Base-by-base conservation (phyloP, 306 rosid species). In the Begonia fuchsioides region DNA sequence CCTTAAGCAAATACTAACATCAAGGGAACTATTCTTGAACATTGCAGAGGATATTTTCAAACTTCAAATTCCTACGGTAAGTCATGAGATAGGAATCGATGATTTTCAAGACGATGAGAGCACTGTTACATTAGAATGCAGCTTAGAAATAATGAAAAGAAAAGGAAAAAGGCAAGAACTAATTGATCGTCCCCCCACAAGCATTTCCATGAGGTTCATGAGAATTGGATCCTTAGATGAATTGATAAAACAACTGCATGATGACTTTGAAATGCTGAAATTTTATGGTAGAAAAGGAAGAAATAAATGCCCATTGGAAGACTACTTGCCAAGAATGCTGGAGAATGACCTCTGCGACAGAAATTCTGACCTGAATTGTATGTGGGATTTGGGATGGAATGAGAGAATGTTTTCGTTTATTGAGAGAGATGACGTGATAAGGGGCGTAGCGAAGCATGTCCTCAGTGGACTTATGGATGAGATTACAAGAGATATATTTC, bases 361-460 rank as follows among this genome's bases (percentile, higher is more conserved):
- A 59, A 68, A 72, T 52, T 73, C 86, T 40, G 86, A 84, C 51
- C 40, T 81, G 62, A 61, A 70, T 40, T 78, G 86, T n/a, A n/a
- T n/a, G n/a, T 84, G 97, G 97, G 95, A 88, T 53, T 59, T 70
- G 52, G 95, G 95, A 40, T 83, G 97, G 97, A 74, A 76, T 35
- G 75, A 72, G 39, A 63, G 50, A 8, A 50, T 72, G 60, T 54
- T 68, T 53, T 86, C 79, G 45, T 70, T 72, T 50, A 49, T 78
- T 10, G 86, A 88, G 51, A 75, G 64, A 57, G 84, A 73, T 47
- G 95, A 81, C 39, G 78, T 74, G 58, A 69, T 79, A 26, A 84
- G 78, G 63, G 93, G 76, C n/a, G n/a, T 75, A 52, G 97, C 78
- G 73, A 81, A 62, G 70, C 61, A 70, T 40, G 51, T 84, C 49